Evolutionary conservation across 805 yeast species (phyloP).

Genomic region (Wickerhamomyces ciferrii): DNA sequence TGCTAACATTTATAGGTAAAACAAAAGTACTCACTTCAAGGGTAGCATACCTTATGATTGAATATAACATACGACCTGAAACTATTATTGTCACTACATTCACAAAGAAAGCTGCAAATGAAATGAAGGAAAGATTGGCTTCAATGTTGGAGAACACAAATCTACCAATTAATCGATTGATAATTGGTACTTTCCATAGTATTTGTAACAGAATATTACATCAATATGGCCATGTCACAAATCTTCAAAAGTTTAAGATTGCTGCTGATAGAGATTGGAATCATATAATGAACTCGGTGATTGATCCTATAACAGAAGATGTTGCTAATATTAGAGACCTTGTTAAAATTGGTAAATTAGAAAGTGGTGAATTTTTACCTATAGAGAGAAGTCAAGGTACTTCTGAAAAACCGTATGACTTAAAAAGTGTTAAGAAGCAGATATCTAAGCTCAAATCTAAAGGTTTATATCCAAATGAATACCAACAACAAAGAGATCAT

Average conservation of each 20-base stretch:
- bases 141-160: slow-evolving; percentile 26
- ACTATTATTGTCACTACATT: slow-evolving; percentile 82
- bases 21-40: slow-evolving; percentile 79
- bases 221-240: slow-evolving; percentile 46
- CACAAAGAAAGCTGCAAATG: slow-evolving; percentile 88
- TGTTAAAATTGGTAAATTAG: background rate
- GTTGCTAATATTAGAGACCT: background rate
- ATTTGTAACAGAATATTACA: slow-evolving; percentile 60
- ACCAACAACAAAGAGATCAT: slow-evolving; percentile 21
- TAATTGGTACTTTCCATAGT: slow-evolving; percentile 89
- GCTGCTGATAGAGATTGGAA: slow-evolving; percentile 62
- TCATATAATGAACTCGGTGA: slow-evolving; percentile 38
- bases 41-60: slow-evolving; percentile 62
- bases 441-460: slow-evolving; percentile 49
- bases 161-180: slow-evolving; percentile 36
- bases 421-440: background rate
- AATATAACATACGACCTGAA: slow-evolving; percentile 49
- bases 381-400: slow-evolving; percentile 2
- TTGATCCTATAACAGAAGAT: slow-evolving; percentile 23
- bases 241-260: slow-evolving; percentile 41
- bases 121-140: slow-evolving; percentile 63
- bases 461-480: slow-evolving; percentile 41
- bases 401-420: slow-evolving; percentile 8
- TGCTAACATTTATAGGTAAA: slow-evolving; percentile 50
- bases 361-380: background rate